Percentiles rank a stretch among this genome's conserved stretches.
Conservation (phyloP, 305 asterid genomes). For the Striga hermonthica region DNA sequence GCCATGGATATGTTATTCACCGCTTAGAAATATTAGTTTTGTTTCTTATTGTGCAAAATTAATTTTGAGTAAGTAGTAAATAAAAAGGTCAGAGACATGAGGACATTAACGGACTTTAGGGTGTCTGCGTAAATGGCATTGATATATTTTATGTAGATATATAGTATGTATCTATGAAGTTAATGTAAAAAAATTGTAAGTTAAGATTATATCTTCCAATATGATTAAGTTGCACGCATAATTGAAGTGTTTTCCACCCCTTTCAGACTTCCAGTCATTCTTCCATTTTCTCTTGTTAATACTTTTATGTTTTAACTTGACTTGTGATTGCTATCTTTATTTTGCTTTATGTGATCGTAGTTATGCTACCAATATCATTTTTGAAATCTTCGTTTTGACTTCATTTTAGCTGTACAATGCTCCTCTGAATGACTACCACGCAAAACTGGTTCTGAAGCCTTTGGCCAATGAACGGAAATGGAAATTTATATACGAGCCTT, state of each 20-base stretch:
- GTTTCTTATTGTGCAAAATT: neutral
- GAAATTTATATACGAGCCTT: slow-evolving; percentile 86
- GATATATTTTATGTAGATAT: neutral
- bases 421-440: slow-evolving; percentile 74
- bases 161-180: neutral
- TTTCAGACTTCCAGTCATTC: neutral
- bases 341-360: neutral
- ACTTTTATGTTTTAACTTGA: slow-evolving; percentile 8
- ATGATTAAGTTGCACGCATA: neutral
- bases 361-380: slow-evolving; percentile 17
- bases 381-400: slow-evolving; percentile 14
- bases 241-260: neutral
- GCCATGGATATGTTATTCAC: neutral
- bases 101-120: neutral
- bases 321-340: neutral
- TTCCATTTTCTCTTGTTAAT: neutral
- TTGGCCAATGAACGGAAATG: slow-evolving; percentile 69
- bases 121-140: neutral
- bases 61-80: neutral
- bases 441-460: slow-evolving; percentile 70
- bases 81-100: neutral
- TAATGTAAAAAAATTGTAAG: slow-evolving; percentile 6
- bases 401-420: slow-evolving; percentile 66
- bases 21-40: neutral
- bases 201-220: slow-evolving; percentile 1